Conservation (phyloP, 306 rosid genomes). For the Quercus berberidifolia region DNA sequence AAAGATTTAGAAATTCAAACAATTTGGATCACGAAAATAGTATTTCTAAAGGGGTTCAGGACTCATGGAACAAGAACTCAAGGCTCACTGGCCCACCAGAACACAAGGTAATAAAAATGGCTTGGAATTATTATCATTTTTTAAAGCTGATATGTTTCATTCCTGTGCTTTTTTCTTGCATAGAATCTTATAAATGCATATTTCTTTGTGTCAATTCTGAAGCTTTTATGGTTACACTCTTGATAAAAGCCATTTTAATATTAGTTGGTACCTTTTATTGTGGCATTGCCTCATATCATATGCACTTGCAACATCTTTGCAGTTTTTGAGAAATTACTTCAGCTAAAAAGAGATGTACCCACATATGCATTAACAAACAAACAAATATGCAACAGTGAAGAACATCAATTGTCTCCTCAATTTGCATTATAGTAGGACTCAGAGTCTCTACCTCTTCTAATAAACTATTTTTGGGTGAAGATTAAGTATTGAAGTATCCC, state of each 20-base stretch:
- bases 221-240: not conserved
- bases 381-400: not conserved
- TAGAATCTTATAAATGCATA: not conserved
- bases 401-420: not conserved
- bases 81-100: slow-evolving; percentile 65
- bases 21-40: slow-evolving; percentile 31
- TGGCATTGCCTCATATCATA: not conserved
- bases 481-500: not conserved
- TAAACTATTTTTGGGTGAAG: not conserved
- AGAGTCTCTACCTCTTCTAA: not conserved
- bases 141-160: not conserved
- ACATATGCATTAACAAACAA: not conserved
- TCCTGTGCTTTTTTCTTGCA: not conserved
- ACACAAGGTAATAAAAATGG: slow-evolving; percentile 53
- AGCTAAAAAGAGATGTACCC: not conserved
- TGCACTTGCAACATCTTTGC: not conserved
- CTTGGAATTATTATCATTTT: not conserved
- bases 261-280: not conserved
- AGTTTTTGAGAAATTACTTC: not conserved
- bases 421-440: not conserved
- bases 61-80: slow-evolving; percentile 41
- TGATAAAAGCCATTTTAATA: not conserved
- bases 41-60: slow-evolving; percentile 44
- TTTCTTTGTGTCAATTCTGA: not conserved
- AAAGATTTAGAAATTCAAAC: slow-evolving; percentile 32